Conservation (phyloP, 2,329 filamentous ascomycete genomes). For the Ophiostoma triangulosporum region DNA sequence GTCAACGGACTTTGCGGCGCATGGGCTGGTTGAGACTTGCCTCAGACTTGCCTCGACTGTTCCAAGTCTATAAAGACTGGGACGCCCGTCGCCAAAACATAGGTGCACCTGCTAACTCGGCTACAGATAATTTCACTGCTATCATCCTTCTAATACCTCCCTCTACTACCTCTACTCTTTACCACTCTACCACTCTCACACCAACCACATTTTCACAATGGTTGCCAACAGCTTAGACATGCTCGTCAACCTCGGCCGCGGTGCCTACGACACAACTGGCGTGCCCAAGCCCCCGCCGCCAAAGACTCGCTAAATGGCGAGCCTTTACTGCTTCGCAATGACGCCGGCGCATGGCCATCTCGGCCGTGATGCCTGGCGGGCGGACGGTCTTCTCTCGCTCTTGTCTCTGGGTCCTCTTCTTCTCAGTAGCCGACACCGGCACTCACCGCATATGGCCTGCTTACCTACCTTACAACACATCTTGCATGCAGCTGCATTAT, state of each 20-base stretch:
- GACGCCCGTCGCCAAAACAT: neutral
- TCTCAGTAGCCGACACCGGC: neutral
- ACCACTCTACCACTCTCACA: too few relatives aligned
- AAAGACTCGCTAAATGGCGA: constrained; percentile 20
- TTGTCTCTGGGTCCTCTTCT: neutral
- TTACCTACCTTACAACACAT: constrained; percentile 2
- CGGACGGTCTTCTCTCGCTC: neutral
- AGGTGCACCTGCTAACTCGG: neutral
- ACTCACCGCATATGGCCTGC: constrained; percentile 1
- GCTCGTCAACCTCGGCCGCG: constrained; percentile 22
- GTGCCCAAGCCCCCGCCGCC: constrained; percentile 25
- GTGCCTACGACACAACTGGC: constrained; percentile 25
- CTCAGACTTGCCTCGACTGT: neutral
- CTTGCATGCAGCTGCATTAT: constrained; percentile 8
- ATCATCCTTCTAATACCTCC: neutral
- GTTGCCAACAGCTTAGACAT: constrained; percentile 19
- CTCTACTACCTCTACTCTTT: neutral
- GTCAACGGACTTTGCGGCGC: constrained; percentile 1
- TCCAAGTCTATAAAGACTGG: neutral
- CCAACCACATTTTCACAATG: constrained; percentile 17
- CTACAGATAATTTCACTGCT: neutral
- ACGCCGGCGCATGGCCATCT: neutral
- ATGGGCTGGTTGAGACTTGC: neutral
- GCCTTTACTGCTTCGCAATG: neutral
- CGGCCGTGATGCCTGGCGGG: neutral